Base-by-base conservation (phyloP, 1,284 basidiomycete species). In the Naganishia sp. region DNA sequence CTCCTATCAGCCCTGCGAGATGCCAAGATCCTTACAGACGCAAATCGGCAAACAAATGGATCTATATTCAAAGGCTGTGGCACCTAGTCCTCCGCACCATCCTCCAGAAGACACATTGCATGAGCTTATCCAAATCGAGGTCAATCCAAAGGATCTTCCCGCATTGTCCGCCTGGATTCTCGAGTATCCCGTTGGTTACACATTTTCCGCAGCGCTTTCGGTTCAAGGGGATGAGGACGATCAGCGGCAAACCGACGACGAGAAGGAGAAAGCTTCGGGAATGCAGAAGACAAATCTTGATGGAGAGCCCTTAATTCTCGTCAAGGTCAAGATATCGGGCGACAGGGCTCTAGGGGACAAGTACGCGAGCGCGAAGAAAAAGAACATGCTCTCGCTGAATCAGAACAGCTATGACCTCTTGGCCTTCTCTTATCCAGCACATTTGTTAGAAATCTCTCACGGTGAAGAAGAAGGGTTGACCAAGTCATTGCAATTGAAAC, bases 121-220 rank as follows among this genome's bases (percentile, higher is more conserved):
- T 6, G 39, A 25, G 0, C 36, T 23, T 25, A n/a, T 48, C 6
- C 36, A 36, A 11, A 42, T 43, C 16, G 43, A 15, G 9, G 50
- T 52, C 33, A 10, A 52, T 21, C 59, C 36, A 9, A 61, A 10
- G 16, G 48, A 61, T 39, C 21, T 61, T 31, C 59, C 59, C 3
- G 48, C 59, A 23, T 25, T 61, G 11, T 61, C 59, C 13, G 59
- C 59, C 6, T 61, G 59, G 59, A 21, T 61, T 10, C 48, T 61
- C 3, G 59, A 61, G 23, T 61, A 61, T 25, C 48, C 59, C 48
- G 48, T 61, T 44, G 59, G 59, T 3, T 61, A 61, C 48, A 61
- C 59, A 4, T 61, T 61, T n/a, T 61, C 59, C 48, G 36, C 42
- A 25, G 48, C 42, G 28, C n/a, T 9, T 21, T 23, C 49, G 21